These are phyloP conservation scores for Tylopilus orsonianus DNA, from an alignment of 1,284 basidiomycete species.

Conservation along the genomic window DNA sequence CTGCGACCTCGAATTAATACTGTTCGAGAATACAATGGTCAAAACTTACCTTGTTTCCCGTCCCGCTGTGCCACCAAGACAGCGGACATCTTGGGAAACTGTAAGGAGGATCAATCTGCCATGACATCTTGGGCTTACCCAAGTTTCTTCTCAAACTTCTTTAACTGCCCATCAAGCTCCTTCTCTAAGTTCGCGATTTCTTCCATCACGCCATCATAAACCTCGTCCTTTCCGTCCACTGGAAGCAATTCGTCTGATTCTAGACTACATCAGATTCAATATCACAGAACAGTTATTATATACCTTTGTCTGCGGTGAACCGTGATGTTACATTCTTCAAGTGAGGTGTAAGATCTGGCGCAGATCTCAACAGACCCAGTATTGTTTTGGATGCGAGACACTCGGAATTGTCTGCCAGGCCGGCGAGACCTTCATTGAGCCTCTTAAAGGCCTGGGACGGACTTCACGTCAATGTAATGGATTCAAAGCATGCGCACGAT, in stretches of 20 bases:
- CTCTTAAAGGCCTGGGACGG: conserved; percentile 67
- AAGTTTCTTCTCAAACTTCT: conserved; percentile 58
- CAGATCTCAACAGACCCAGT: conserved; percentile 70
- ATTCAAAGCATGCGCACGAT: neutral
- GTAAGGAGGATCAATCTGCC: conserved; percentile 7
- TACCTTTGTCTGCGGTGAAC: conserved; percentile 67
- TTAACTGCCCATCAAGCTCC: conserved; percentile 66
- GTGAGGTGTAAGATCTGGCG: conserved; percentile 74
- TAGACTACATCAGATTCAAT: conserved; percentile 27
- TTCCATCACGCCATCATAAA: conserved; percentile 73
- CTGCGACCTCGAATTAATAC: conserved; percentile 38
- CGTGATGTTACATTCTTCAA: conserved; percentile 74
- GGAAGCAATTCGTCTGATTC: conserved; percentile 72
- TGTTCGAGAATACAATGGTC: neutral
- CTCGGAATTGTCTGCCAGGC: conserved; percentile 66
- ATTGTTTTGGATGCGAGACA: conserved; percentile 78
- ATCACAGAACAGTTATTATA: conserved; percentile 8
- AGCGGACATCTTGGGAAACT: conserved; percentile 47
- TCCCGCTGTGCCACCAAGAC: conserved; percentile 81
- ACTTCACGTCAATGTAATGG: conserved; percentile 6
- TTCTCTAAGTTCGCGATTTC: conserved; percentile 72
- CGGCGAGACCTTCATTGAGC: conserved; percentile 64
- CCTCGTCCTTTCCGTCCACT: conserved; percentile 77
- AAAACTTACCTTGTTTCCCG: conserved; percentile 69
- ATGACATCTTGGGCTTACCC: conserved; percentile 41